These are phyloP conservation scores for Circinella umbellata DNA, from an alignment of 371 early-diverging fungal species.

Conservation along the genomic window DNA sequence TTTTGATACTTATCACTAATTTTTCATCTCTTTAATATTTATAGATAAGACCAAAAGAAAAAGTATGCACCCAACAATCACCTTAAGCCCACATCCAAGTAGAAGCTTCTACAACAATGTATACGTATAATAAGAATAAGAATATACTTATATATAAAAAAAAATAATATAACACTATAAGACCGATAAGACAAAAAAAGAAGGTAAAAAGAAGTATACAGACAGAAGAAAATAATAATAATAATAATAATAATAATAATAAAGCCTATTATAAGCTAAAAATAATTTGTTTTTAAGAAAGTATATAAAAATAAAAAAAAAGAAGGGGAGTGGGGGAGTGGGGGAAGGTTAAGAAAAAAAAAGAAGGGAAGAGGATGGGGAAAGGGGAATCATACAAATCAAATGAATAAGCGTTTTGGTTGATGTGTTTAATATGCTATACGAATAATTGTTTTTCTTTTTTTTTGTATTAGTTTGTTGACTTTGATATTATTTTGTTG, in stretches of 20 bases:
- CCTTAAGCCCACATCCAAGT: background rate
- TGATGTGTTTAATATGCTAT: no score
- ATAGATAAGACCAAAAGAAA: no score
- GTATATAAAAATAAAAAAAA: no score
- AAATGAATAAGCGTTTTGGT: no score
- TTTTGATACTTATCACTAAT: no score
- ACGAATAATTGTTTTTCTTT: no score
- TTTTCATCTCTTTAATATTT: no score
- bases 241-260: background rate
- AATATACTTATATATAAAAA: constrained; percentile 7
- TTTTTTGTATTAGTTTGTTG: no score
- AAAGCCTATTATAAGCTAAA: constrained; percentile 6
- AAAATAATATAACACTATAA: constrained; percentile 12
- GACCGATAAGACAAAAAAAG: constrained; percentile 9
- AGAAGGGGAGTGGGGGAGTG: background rate
- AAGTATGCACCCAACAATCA: no score
- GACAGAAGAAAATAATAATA: background rate
- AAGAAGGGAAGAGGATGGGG: background rate
- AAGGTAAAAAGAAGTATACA: constrained; percentile 12
- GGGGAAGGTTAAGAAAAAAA: background rate
- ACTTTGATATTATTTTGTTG: constrained; percentile 1
- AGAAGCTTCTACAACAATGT: no score
- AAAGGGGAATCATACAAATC: background rate
- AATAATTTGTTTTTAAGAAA: constrained; percentile 8
- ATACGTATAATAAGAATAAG: background rate